Base-by-base conservation (phyloP, 2,329 filamentous ascomycete genomes). In the Xylariaceae sp. region DNA sequence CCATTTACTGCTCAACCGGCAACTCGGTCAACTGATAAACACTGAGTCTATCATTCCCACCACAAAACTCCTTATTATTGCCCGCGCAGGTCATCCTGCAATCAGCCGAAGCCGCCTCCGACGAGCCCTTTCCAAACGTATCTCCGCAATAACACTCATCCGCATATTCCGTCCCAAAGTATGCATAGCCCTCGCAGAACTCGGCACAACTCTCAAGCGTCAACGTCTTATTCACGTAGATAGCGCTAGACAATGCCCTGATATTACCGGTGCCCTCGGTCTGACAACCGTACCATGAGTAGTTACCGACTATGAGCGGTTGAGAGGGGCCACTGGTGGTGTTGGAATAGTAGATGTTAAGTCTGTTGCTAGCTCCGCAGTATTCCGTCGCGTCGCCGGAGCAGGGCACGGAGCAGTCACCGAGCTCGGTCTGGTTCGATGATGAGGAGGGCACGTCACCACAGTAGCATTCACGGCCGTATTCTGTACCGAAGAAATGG, bases 131-230 rank as follows among this genome's bases (percentile, higher is more conserved):
- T 44, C 52, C 22, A 35, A 53, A 44, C 17, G 35, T 49, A 22
- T 54, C 44, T 3, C 60, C 62, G 33, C 63, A 66, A 61, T 69
- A 73, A 61, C 70, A 72, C 51, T 72, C 69, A 39, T 49, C 39
- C 11, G 52, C 51, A 35, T 54, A 58, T 39, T 56, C 55, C 5
- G 55, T 45, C 14, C 71, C 71, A 45, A 74, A 74, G 58, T 71
- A 73, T 44, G 63, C 65, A 57, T 64, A 74, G 6, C 57, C 57
- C 6, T 59, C 56, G 51, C 71, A 74, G 56, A 54, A 52, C 14
- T 52, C 30, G 42, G 52, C 54, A 11, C 54, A 56, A 18, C 63
- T 61, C 33, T 71, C 68, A 12, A 74, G 56, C 6, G 71, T 70
- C 68, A 73, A 69, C 42, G 51, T 58, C 17, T 53, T 44, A 14